Percentiles rank a stretch among this genome's conserved stretches.
Conservation (phyloP, 768 basidiomycete species). For the Tricholoma flavovirens region DNA sequence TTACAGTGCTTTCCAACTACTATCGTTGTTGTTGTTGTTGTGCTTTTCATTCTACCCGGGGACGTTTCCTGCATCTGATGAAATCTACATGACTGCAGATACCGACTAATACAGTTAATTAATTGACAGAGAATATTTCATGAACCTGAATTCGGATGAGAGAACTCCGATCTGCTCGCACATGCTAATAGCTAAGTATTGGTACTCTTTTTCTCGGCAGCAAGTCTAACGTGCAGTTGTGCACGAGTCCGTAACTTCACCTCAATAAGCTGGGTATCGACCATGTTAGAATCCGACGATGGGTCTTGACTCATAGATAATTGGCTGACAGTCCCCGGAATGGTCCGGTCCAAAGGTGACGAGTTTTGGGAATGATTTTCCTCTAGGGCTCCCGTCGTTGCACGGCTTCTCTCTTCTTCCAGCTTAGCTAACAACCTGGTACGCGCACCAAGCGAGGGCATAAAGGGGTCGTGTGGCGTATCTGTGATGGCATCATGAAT, state of each 20-base stretch:
- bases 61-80: neutral
- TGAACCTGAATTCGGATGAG: neutral
- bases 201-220: constrained; percentile 32
- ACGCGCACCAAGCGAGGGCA: constrained; percentile 20
- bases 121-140: constrained; percentile 1
- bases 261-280: constrained; percentile 30
- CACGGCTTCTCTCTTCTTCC: constrained; percentile 35
- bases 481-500: constrained; percentile 4
- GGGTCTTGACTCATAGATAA: neutral
- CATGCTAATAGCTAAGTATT: neutral
- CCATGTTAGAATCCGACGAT: neutral
- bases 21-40: neutral
- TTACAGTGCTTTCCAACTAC: neutral
- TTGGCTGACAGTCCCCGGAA: constrained; percentile 8
- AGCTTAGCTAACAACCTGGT: constrained; percentile 37
- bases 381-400: neutral
- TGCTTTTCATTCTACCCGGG: neutral
- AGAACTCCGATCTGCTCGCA: neutral
- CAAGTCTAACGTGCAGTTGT: constrained; percentile 42
- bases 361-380: neutral
- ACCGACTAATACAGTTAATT: constrained; percentile 1
- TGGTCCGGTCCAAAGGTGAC: constrained; percentile 13
- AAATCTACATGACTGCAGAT: neutral
- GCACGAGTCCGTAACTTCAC: constrained; percentile 42
- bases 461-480: constrained; percentile 8